phyloP scores from a whole-genome alignment of 164 flowering plant genomes.

The Platanus orientalis region DNA sequence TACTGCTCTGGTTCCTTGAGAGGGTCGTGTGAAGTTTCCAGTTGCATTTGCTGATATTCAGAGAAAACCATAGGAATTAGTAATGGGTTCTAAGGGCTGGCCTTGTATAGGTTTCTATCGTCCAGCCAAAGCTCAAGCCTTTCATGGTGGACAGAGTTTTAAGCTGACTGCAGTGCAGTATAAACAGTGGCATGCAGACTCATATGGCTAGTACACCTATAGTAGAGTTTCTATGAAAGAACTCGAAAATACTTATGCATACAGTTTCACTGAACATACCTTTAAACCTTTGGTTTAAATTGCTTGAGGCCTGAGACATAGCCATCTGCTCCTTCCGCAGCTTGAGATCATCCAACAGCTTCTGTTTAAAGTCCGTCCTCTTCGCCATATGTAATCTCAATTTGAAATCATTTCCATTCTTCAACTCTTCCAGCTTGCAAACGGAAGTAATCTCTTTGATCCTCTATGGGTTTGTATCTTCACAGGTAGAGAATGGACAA shows the following conservation, averaged over 20 bases:
- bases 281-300: conserved; percentile 18
- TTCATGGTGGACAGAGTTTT: no score
- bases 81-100: background rate
- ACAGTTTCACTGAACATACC: conserved; percentile 27
- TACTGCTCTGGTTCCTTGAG: conserved; percentile 35
- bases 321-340: conserved; percentile 68
- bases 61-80: background rate
- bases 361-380: conserved; percentile 78
- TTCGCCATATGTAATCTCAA: conserved; percentile 42
- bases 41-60: conserved; percentile 31
- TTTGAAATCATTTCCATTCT: background rate
- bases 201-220: no score
- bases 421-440: conserved; percentile 5
- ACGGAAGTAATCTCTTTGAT: background rate
- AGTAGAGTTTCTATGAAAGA: no score
- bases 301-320: conserved; percentile 36
- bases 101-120: no score
- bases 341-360: conserved; percentile 76
- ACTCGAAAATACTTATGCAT: background rate
- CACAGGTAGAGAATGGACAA: conserved; percentile 6
- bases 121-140: no score
- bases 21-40: conserved; percentile 31
- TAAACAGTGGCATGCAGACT: no score
- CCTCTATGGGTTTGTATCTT: background rate
- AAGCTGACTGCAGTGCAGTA: no score